Percentiles rank a stretch among this genome's conserved stretches.
These are phyloP conservation scores for Thelephora aurantiotincta DNA, from an alignment of 768 basidiomycete genomes.

Conservation along the genomic window DNA sequence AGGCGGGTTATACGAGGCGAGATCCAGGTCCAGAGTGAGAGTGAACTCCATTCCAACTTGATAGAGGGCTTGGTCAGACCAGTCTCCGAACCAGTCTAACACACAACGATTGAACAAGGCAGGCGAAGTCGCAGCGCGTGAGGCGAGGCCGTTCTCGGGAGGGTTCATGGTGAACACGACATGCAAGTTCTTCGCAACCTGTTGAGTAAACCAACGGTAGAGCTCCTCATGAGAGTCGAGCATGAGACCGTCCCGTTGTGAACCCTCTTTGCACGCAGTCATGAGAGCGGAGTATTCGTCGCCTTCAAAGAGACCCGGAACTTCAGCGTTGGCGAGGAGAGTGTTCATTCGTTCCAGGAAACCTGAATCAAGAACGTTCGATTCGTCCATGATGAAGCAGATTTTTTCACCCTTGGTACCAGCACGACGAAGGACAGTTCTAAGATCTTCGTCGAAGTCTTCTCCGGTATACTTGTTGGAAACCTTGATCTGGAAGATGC, in stretches of 20 bases:
- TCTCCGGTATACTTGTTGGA: conserved; percentile 98
- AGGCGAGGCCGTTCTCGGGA: conserved; percentile 89
- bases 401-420: conserved; percentile 99
- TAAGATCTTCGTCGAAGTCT: conserved; percentile 96
- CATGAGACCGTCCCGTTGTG: conserved; percentile 97
- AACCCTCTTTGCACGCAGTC: conserved; percentile 99
- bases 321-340: conserved; percentile 96
- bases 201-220: conserved; percentile 97
- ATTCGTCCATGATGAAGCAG: conserved; percentile 99
- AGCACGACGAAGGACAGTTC: conserved; percentile 85
- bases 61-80: conserved; percentile 97
- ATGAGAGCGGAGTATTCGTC: conserved; percentile 96
- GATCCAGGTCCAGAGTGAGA: conserved; percentile 81
- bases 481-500: conserved; percentile 99
- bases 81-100: conserved; percentile 98
- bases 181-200: conserved; percentile 95
- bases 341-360: conserved; percentile 99
- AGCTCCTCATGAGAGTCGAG: conserved; percentile 95
- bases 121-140: conserved; percentile 92
- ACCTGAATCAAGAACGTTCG: conserved; percentile 96
- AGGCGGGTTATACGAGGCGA: conserved; percentile 69
- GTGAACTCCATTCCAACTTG: conserved; percentile 98
- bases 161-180: conserved; percentile 99
- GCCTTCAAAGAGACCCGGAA: conserved; percentile 99
- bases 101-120: conserved; percentile 99